Conservation (phyloP, 2,329 filamentous ascomycete species). For the Talaromyces verruculosus region DNA sequence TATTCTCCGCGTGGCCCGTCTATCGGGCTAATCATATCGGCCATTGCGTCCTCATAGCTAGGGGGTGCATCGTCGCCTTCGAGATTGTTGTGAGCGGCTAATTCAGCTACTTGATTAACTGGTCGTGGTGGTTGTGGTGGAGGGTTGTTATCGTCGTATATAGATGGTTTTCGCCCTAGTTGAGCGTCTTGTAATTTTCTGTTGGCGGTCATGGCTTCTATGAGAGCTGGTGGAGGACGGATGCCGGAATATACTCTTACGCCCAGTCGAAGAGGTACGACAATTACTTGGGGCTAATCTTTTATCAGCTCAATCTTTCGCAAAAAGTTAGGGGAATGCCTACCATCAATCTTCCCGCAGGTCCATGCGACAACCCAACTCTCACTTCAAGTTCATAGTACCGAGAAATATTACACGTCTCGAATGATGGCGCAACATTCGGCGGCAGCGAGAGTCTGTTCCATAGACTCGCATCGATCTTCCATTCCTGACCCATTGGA, state of each 20-base stretch:
- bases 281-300: conserved; percentile 66
- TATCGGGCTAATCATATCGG: conserved; percentile 71
- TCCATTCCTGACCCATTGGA: conserved; percentile 64
- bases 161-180: not conserved
- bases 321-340: conserved; percentile 25
- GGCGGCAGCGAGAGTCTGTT: conserved; percentile 70
- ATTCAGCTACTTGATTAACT: conserved; percentile 17
- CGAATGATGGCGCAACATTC: conserved; percentile 81
- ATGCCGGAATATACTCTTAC: conserved; percentile 87
- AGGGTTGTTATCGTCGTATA: conserved; percentile 9
- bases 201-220: conserved; percentile 60
- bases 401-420: conserved; percentile 81
- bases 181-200: conserved; percentile 6
- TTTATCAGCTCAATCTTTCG: conserved; percentile 18
- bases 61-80: conserved; percentile 74
- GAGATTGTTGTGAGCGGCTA: conserved; percentile 26
- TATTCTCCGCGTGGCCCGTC: conserved; percentile 62
- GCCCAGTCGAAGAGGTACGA: conserved; percentile 75
- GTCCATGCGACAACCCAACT: conserved; percentile 74
- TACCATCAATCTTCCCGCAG: conserved; percentile 54
- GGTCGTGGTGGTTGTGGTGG: conserved; percentile 19
- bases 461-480: conserved; percentile 74
- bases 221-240: conserved; percentile 71
- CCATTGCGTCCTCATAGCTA: conserved; percentile 91
- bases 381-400: conserved; percentile 81